Conservation (phyloP, 495 filamentous ascomycete species). For the Aspergillus ostianus region DNA sequence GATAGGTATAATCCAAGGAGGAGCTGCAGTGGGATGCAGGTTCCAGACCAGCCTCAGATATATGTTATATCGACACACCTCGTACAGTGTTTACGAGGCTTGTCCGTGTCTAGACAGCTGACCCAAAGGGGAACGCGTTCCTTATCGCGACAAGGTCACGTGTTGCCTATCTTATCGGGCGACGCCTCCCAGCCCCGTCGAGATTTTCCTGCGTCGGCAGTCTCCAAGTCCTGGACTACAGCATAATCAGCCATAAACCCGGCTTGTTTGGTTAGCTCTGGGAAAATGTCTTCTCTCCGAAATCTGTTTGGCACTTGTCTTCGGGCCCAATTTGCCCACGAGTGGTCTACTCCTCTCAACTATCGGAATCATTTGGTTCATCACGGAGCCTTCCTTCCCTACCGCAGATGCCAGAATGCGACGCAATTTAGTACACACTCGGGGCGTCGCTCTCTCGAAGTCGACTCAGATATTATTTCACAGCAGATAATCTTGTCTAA, state of each 20-base stretch:
- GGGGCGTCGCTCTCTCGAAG: neutral
- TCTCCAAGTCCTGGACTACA: neutral
- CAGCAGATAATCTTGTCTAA: neutral
- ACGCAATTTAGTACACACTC: neutral
- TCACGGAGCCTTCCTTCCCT: conserved; percentile 8
- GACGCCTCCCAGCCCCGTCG: neutral
- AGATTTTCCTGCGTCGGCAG: neutral
- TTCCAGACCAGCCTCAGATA: too few relatives aligned
- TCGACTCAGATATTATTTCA: neutral
- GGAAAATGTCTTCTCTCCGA: conserved; percentile 19
- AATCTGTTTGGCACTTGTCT: conserved; percentile 24
- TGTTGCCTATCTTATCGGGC: neutral
- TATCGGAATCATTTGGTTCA: conserved; percentile 4
- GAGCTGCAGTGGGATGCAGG: too few relatives aligned
- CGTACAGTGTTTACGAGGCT: too few relatives aligned
- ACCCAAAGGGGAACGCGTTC: neutral
- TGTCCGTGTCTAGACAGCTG: too few relatives aligned
- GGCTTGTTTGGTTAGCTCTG: neutral
- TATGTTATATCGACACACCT: too few relatives aligned
- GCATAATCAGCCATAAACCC: neutral
- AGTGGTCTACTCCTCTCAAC: conserved; percentile 10
- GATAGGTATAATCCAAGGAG: too few relatives aligned
- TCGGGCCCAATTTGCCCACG: conserved; percentile 23
- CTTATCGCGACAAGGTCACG: neutral
- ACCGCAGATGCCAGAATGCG: conserved; percentile 3